Conservation (phyloP, 129 eudicot species). For the Centaurea solstitialis region DNA sequence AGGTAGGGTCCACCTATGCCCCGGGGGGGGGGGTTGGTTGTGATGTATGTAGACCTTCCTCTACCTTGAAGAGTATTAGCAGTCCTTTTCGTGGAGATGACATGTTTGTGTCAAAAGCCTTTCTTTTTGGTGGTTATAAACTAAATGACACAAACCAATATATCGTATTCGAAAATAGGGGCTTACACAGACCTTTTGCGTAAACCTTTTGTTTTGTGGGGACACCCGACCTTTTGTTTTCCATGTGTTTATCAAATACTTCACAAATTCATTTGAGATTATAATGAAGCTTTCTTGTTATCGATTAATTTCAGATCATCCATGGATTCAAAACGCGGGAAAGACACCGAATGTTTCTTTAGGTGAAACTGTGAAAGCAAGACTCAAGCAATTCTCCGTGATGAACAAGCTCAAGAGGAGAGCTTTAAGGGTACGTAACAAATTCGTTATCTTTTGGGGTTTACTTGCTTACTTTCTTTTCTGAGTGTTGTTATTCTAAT, state of each 20-base stretch:
- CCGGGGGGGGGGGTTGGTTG: too few relatives aligned
- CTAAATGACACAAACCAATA: too few relatives aligned
- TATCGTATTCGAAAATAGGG: too few relatives aligned
- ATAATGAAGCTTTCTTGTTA: background rate
- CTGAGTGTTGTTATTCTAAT: background rate
- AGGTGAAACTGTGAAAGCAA: conserved; percentile 90
- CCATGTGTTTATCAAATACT: background rate
- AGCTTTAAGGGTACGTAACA: conserved; percentile 68
- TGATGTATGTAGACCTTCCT: too few relatives aligned
- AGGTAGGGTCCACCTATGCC: too few relatives aligned
- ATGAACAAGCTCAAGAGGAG: conserved; percentile 97
- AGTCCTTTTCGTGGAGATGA: too few relatives aligned
- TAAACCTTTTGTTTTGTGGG: too few relatives aligned
- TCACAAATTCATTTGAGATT: background rate
- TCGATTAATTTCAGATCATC: conserved; percentile 67
- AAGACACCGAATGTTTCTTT: conserved; percentile 90
- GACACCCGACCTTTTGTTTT: background rate
- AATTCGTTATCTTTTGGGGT: background rate
- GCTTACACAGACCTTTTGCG: too few relatives aligned
- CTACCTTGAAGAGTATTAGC: too few relatives aligned
- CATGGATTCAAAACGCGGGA: conserved; percentile 90
- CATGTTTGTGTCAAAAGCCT: too few relatives aligned
- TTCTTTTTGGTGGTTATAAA: too few relatives aligned
- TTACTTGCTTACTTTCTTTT: background rate
- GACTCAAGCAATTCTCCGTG: conserved; percentile 87